Percentiles rank a stretch among this genome's conserved stretches.
Evolutionary conservation across 2,329 filamentous ascomycete species (phyloP).

Genomic region (Tolypocladium capitatum): DNA sequence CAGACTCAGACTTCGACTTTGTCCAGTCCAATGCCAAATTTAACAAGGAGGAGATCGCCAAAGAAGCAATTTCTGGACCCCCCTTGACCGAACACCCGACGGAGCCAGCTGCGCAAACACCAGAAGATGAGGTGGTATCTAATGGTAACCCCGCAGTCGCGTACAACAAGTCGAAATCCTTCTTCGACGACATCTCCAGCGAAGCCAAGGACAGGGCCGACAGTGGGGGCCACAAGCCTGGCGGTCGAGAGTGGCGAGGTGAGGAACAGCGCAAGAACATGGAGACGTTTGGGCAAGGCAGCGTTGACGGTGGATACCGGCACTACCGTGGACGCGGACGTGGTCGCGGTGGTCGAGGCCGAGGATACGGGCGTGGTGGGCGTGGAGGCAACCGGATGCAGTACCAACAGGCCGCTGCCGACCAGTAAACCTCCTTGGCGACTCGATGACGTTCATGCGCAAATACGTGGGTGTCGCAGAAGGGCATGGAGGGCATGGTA

Average conservation of each 20-base stretch:
- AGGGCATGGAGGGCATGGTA: neutral
- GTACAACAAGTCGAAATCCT: constrained; percentile 82
- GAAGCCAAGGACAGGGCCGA: constrained; percentile 83
- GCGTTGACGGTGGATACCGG: constrained; percentile 69
- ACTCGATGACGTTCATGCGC: neutral
- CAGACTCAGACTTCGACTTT: constrained; percentile 86
- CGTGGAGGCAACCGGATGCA: constrained; percentile 22
- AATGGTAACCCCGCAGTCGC: constrained; percentile 33
- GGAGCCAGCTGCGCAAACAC: constrained; percentile 21
- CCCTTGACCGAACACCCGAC: constrained; percentile 43
- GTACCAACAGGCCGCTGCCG: constrained; percentile 14
- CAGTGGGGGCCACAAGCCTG: constrained; percentile 51
- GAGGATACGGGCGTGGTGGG: constrained; percentile 26
- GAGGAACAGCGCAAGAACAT: constrained; percentile 94
- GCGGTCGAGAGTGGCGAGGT: constrained; percentile 75
- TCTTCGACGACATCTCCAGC: constrained; percentile 97
- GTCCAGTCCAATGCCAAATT: constrained; percentile 39
- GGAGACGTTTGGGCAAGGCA: constrained; percentile 94
- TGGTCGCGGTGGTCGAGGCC: constrained; percentile 46
- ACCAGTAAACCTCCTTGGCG: constrained; percentile 11
- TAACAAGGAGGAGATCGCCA: constrained; percentile 48
- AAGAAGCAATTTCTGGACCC: constrained; percentile 76
- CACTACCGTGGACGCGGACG: constrained; percentile 71
- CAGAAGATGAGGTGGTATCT: constrained; percentile 20
- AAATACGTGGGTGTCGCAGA: neutral